Evolutionary conservation across 2,329 filamentous ascomycete genomes (phyloP).

Genomic region (Delphinella strobiligena): DNA sequence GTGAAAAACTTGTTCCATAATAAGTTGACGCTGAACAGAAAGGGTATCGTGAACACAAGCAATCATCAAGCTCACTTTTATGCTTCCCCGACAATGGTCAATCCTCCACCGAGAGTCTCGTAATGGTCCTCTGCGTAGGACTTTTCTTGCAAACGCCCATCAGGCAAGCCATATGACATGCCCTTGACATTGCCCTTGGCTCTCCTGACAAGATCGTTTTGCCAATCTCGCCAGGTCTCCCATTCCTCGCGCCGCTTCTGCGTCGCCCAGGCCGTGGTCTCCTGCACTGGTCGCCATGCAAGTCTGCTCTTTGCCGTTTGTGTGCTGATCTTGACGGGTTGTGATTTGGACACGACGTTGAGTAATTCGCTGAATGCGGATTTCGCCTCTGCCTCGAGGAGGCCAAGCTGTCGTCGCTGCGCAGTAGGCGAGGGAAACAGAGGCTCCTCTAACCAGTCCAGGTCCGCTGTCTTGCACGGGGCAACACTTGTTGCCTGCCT

Average conservation of each 20-base stretch:
- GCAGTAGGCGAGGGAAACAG: constrained; percentile 33
- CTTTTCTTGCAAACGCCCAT: too few relatives aligned
- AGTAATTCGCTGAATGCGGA: constrained; percentile 55
- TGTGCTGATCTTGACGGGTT: constrained; percentile 46
- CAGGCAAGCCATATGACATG: too few relatives aligned
- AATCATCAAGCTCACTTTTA: too few relatives aligned
- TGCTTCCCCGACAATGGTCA: too few relatives aligned
- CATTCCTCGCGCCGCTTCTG: constrained; percentile 55
- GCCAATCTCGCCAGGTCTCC: constrained; percentile 32
- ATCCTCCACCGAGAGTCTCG: too few relatives aligned
- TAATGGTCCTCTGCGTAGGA: too few relatives aligned
- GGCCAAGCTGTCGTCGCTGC: constrained; percentile 28
- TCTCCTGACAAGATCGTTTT: constrained; percentile 16
- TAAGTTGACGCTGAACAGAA: too few relatives aligned
- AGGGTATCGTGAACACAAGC: too few relatives aligned
- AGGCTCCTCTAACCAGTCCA: constrained; percentile 55
- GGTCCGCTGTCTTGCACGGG: constrained; percentile 15
- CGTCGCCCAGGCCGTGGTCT: constrained; percentile 54
- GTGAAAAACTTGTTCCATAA: too few relatives aligned
- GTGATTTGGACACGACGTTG: constrained; percentile 44
- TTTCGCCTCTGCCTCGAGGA: constrained; percentile 49
- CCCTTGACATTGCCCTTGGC: too few relatives aligned
- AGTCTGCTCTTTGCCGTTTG: constrained; percentile 46
- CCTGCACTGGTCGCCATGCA: constrained; percentile 53
- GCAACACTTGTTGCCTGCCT: constrained; percentile 36